Percentiles rank a stretch among this genome's conserved stretches.
These are phyloP conservation scores for Discostella stelligeroides DNA, from an alignment of 108 stramenopile genomes.

Conservation along the genomic window DNA sequence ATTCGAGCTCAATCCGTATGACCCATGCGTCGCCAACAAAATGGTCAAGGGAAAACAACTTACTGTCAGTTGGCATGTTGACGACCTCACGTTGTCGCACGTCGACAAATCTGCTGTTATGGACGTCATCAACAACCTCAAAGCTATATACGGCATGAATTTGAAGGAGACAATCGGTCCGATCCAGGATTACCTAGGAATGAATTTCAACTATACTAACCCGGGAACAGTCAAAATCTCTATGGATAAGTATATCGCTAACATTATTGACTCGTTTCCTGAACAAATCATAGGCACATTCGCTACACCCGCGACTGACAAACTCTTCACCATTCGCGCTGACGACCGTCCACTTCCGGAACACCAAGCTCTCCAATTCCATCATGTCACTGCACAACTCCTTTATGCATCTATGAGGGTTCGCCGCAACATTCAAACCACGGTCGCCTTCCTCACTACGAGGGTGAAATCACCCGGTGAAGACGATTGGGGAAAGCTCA, in stretches of 20 bases:
- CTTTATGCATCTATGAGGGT: constrained; percentile 1
- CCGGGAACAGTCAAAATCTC: background rate
- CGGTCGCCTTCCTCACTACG: constrained; percentile 33
- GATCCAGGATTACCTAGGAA: constrained; percentile 16
- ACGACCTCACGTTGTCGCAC: constrained; percentile 23
- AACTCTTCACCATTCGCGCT: background rate
- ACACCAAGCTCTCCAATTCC: constrained; percentile 1
- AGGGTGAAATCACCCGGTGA: constrained; percentile 18
- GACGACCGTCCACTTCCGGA: background rate
- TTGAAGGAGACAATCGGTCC: constrained; percentile 1
- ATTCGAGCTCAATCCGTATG: constrained; percentile 34
- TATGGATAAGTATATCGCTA: constrained; percentile 2
- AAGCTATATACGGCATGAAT: background rate
- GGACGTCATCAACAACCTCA: background rate
- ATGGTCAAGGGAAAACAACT: constrained; percentile 22
- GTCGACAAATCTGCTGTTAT: background rate
- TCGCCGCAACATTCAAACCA: constrained; percentile 19
- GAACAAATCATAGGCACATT: background rate
- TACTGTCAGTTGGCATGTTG: constrained; percentile 37
- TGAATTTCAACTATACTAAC: constrained; percentile 3
- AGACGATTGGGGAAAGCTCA: constrained; percentile 36
- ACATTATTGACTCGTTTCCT: background rate
- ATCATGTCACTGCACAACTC: constrained; percentile 13
- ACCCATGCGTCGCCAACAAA: constrained; percentile 32
- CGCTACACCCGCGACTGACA: constrained; percentile 2